Evolutionary conservation across 2,329 filamentous ascomycete species (phyloP).

Genomic region (Colletotrichum chrysophilum): DNA sequence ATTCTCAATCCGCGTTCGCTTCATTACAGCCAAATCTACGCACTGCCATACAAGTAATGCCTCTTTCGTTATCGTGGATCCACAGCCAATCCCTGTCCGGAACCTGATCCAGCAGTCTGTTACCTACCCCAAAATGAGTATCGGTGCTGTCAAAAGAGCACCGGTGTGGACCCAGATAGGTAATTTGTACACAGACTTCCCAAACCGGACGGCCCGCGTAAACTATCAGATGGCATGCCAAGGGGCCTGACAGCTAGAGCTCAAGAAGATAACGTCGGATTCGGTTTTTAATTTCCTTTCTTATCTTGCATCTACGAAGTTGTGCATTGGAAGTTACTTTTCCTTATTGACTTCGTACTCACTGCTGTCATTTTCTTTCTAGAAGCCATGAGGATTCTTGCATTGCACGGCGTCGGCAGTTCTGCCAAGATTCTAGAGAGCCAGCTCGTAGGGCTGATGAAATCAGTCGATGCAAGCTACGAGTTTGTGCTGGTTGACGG

Average conservation of each 20-base stretch:
- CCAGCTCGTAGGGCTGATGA: conserved; percentile 1
- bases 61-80: not conserved
- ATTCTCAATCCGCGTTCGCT: not conserved
- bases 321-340: not conserved
- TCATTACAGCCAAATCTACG: not conserved
- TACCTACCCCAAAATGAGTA: not conserved
- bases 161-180: not conserved
- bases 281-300: not conserved
- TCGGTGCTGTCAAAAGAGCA: not conserved
- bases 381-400: conserved; percentile 9
- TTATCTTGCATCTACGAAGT: not conserved
- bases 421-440: conserved; percentile 11
- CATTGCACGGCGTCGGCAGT: conserved; percentile 9
- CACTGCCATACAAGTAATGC: not conserved
- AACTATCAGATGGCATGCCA: not conserved
- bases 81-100: not conserved
- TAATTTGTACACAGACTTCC: not conserved
- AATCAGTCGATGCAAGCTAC: conserved; percentile 10
- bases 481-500: conserved; percentile 20
- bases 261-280: not conserved
- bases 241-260: not conserved
- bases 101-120: not conserved
- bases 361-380: not conserved
- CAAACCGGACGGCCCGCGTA: not conserved
- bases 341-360: not conserved